A percentile compares a stretch with the other conserved stretches of the same genome.
Evolutionary conservation across 345 rosid species (phyloP).

Genomic region (Hirschfeldia incana): DNA sequence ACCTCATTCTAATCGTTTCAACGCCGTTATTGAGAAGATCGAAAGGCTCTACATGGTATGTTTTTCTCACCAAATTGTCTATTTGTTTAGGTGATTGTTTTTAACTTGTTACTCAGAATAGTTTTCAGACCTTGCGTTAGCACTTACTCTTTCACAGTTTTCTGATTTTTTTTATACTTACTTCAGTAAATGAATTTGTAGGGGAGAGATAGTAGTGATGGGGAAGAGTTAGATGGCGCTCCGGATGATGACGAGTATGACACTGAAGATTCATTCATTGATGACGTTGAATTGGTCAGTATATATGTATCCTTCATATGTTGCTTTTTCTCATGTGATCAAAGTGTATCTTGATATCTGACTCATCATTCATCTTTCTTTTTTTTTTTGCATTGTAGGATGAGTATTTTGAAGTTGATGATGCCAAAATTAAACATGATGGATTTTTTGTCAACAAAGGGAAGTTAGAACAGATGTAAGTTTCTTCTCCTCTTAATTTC

Average conservation of each 20-base stretch:
- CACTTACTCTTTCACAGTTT: too few species aligned
- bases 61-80: too few species aligned
- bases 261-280: conserved; percentile 95
- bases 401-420: conserved; percentile 96
- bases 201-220: conserved; percentile 97
- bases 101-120: too few species aligned
- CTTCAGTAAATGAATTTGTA: conserved; percentile 4
- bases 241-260: conserved; percentile 96
- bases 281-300: conserved; percentile 88
- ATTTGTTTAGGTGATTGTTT: too few species aligned
- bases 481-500: neutral
- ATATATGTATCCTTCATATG: neutral
- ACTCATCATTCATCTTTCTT: conserved; percentile 6
- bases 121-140: too few species aligned
- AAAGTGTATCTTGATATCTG: conserved; percentile 9
- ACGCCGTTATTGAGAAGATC: conserved; percentile 91
- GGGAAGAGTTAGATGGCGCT: conserved; percentile 73
- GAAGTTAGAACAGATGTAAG: conserved; percentile 84
- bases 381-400: conserved; percentile 57
- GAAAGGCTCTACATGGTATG: conserved; percentile 90
- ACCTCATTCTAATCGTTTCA: conserved; percentile 70
- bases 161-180: too few species aligned
- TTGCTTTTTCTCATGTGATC: neutral
- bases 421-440: conserved; percentile 81
- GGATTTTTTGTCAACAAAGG: conserved; percentile 96